Base-by-base conservation (phyloP, 805 yeast species). In the Pichia occidentalis region DNA sequence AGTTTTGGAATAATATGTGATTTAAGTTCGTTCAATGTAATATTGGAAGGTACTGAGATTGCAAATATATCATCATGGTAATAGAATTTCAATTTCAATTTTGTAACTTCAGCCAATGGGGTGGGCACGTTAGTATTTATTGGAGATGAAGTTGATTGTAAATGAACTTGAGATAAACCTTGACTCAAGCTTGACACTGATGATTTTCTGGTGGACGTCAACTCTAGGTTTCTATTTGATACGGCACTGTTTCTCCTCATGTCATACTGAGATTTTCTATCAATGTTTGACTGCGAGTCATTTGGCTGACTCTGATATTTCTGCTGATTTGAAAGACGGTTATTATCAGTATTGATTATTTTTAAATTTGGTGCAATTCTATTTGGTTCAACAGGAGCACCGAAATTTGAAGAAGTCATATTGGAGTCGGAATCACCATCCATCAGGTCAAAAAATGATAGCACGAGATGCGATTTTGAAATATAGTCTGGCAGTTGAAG, bases 11-110 rank as follows among this genome's bases (percentile, higher is more conserved):
- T 39, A 7, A 60, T 51, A 16, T 46, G 17, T 17, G 43, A 44
- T 38, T 54, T 59, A 32, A 62, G 39, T 1, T 53, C 54, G 2
- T 31, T 23, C 11, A 61, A 37, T 2, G 48, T 39, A 10, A 52
- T 45, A 26, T 48, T 48, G 3, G 50, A 49, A 4, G 52, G 43
- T n/a, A 61, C 57, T 9, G 51, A 51, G 19, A 84, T 65, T 1
- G 86, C 92, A 64, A 83, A 84, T 12, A 84, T 84, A 53, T 84
- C 95, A 51, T 82, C 92, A 42, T 77, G 79, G 52, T 75, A 82
- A 55, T 79, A 84, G 51, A 84, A 81, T 56, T 84, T 84, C 36
- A 83, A 73, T 56, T 84, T 84, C 14, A 67, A 61, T 49, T 74
- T 75, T 36, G 57, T 21, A 20, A 34, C 40, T 13, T 18, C 8